A percentile compares a stretch with the other conserved stretches of the same genome.
Conservation (phyloP, 106 monocot genomes). For the Ottelia alismoides region DNA sequence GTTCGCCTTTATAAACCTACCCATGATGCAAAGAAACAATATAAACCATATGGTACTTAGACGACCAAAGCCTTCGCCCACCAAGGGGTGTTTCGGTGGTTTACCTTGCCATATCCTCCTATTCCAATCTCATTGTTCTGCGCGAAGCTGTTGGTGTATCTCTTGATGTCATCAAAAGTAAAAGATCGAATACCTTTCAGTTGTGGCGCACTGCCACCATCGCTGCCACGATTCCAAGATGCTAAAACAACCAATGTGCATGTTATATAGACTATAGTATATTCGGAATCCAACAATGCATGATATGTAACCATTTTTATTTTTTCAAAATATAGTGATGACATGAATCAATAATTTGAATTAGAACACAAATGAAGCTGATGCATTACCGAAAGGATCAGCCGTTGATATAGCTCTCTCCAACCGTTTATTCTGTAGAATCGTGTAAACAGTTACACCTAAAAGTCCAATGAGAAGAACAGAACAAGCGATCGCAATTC, state of each 20-base stretch:
- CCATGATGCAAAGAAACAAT: not conserved
- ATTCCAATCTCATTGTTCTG: conserved; percentile 33
- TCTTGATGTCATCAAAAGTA: conserved; percentile 36
- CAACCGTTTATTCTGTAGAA: conserved; percentile 51
- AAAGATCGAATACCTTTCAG: conserved; percentile 37
- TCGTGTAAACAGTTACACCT: conserved; percentile 34
- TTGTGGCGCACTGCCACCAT: conserved; percentile 27
- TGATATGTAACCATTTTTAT: too few relatives aligned
- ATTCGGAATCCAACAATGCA: too few relatives aligned
- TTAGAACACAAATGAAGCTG: too few relatives aligned
- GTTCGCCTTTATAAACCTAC: conserved; percentile 71
- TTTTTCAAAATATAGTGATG: too few relatives aligned
- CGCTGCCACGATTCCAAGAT: conserved; percentile 26
- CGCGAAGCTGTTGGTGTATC: conserved; percentile 33
- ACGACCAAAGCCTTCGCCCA: not conserved
- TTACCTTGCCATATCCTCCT: conserved; percentile 58
- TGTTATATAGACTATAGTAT: too few relatives aligned
- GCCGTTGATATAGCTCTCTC: conserved; percentile 29
- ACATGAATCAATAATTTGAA: too few relatives aligned
- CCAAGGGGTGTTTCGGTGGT: not conserved
- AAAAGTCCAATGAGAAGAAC: conserved; percentile 35
- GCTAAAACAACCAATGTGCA: too few relatives aligned
- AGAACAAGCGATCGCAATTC: conserved; percentile 36
- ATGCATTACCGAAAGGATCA: conserved; percentile 64
- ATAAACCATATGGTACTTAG: too few relatives aligned